Conservation (phyloP, 441 rosid species). For the Bruguiera hainesii region DNA sequence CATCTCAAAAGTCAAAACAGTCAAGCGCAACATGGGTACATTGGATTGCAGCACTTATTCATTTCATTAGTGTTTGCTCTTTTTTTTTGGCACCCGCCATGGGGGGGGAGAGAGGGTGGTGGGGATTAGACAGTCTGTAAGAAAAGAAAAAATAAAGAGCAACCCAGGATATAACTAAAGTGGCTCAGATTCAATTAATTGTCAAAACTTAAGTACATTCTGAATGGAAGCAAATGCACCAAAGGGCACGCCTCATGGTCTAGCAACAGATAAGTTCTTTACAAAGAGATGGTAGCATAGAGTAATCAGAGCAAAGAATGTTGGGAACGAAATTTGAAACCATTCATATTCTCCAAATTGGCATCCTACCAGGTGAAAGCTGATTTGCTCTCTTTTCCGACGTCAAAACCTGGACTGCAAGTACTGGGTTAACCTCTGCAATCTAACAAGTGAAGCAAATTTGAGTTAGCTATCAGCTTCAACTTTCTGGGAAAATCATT, state of each 20-base stretch:
- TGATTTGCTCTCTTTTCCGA: constrained; percentile 68
- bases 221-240: constrained; percentile 2
- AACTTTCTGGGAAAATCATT: constrained; percentile 10
- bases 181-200: constrained; percentile 1
- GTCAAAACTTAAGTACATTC: neutral
- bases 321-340: constrained; percentile 17
- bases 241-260: neutral
- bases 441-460: constrained; percentile 41
- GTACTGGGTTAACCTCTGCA: constrained; percentile 68
- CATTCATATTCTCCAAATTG: constrained; percentile 16
- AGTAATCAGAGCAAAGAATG: neutral
- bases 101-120: no score
- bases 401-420: constrained; percentile 88
- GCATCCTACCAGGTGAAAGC: constrained; percentile 66
- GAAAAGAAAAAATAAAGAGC: neutral
- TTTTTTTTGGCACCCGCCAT: no score
- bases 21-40: no score
- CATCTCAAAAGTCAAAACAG: neutral
- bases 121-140: no score
- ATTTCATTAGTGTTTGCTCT: no score
- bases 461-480: constrained; percentile 15
- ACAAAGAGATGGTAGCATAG: neutral
- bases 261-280: neutral
- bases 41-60: no score
- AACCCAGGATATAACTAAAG: neutral